These are phyloP conservation scores for Sarcodon sp. DNA, from an alignment of 768 basidiomycete genomes.

Conservation along the genomic window DNA sequence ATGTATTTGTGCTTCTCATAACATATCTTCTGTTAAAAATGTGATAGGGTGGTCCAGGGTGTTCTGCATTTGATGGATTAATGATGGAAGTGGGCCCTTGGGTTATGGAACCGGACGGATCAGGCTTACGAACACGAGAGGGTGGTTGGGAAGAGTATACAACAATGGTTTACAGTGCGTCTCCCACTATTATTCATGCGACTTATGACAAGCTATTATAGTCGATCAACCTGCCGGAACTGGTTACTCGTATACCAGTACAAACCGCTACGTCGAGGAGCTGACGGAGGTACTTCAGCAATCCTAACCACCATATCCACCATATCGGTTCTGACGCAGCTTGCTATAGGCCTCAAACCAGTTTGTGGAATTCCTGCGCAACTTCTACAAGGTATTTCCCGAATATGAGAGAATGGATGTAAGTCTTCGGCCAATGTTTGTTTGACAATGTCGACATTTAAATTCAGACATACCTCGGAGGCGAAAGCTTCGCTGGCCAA, in stretches of 20 bases:
- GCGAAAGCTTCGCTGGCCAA: slow-evolving; percentile 96
- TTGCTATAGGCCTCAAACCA: slow-evolving; percentile 54
- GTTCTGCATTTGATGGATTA: slow-evolving; percentile 92
- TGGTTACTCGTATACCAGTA: slow-evolving; percentile 83
- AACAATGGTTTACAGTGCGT: slow-evolving; percentile 82
- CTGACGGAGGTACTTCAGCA: slow-evolving; percentile 41
- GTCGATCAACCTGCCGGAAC: slow-evolving; percentile 98
- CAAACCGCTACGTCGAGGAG: slow-evolving; percentile 75
- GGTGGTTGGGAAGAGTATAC: slow-evolving; percentile 98
- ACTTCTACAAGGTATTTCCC: slow-evolving; percentile 87
- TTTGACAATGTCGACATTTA: background rate
- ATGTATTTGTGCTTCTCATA: slow-evolving; percentile 15
- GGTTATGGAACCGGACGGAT: slow-evolving; percentile 57
- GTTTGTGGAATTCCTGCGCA: slow-evolving; percentile 70
- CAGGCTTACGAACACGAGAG: slow-evolving; percentile 53
- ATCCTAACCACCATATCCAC: background rate
- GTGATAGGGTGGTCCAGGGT: slow-evolving; percentile 84
- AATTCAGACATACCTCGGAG: slow-evolving; percentile 84
- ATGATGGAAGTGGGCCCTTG: slow-evolving; percentile 99
- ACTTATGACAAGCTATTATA: slow-evolving; percentile 17
- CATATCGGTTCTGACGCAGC: slow-evolving; percentile 3
- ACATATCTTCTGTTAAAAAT: background rate
- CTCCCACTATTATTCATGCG: slow-evolving; percentile 1
- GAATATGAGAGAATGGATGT: slow-evolving; percentile 79
- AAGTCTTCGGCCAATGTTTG: slow-evolving; percentile 16